A percentile compares a stretch with the other conserved stretches of the same genome.
These are phyloP conservation scores for Microcos paniculata DNA, from an alignment of 345 rosid genomes.

Conservation along the genomic window DNA sequence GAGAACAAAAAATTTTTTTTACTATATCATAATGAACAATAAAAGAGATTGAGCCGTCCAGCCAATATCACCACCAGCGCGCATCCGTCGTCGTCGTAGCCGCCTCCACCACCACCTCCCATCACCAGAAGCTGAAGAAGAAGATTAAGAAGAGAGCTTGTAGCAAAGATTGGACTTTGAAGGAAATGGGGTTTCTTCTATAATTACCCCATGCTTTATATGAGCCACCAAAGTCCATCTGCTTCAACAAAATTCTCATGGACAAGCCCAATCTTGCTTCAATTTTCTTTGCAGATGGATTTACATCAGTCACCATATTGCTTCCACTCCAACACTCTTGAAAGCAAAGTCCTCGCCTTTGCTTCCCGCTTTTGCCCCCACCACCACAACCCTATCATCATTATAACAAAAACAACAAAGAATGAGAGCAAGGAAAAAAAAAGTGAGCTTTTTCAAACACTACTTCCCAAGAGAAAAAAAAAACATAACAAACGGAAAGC, in stretches of 20 bases:
- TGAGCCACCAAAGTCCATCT: constrained; percentile 13
- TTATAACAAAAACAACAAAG: background rate
- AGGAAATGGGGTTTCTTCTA: background rate
- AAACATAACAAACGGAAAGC: background rate
- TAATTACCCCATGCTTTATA: constrained; percentile 3
- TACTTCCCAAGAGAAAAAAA: background rate
- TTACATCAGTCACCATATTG: constrained; percentile 4
- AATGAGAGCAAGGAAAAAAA: background rate
- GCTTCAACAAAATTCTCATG: constrained; percentile 8
- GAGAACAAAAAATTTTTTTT: background rate
- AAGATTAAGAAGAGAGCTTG: constrained; percentile 11
- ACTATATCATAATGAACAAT: constrained; percentile 14
- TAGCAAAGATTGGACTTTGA: constrained; percentile 14
- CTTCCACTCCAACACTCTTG: constrained; percentile 5
- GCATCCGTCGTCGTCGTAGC: background rate
- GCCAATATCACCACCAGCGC: constrained; percentile 38
- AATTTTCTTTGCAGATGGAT: background rate
- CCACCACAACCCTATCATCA: constrained; percentile 20
- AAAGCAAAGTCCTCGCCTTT: background rate
- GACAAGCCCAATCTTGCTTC: constrained; percentile 10
- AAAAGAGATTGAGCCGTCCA: constrained; percentile 41
- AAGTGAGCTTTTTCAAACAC: background rate
- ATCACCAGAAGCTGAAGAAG: constrained; percentile 16
- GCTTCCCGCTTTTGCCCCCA: constrained; percentile 11
- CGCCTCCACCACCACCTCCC: background rate